Evolutionary conservation across 192 early-diverging fungal species (phyloP), one percentile per base, ranked within the genome.

Genomic region (Coemansia sp.): DNA sequence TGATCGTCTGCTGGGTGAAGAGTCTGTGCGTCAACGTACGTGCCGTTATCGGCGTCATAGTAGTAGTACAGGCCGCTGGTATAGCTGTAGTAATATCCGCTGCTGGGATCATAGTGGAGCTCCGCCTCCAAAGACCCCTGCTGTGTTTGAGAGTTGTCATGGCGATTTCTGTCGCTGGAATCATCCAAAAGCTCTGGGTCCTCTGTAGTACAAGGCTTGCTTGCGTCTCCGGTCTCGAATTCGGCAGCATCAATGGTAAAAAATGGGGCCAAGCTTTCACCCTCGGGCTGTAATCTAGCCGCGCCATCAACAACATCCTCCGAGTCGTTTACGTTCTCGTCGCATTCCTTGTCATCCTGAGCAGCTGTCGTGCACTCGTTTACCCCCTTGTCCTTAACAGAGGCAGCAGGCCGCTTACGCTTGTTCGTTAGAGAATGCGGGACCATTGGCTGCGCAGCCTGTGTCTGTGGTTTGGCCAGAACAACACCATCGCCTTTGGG

Each of bases 1-100:
- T 5, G 54, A 54, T 63, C 52, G 34, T 34, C 64, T 7, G 15
- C 29, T 13, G 36, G 22, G 14, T 55, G 59, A 7, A 60, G 47
- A 15, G 30, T 18, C 9, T 36, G 31, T 1, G 73, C 55, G 25
- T 77, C 66, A 35, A 77, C 32, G 46, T 69, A 69, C 19, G 30
- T 48, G n/a, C 46, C 39, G n/a, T 22, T 62, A 1, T 43, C 36
- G 17, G 53, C 18, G 27, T 77, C 73, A 27, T 65, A 77, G 38
- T 59, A 59, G 27, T 69, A 69, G 11, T 65, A 77, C 1, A n/a
- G 22, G 1, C 63, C 66, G 15, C 51, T 69, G 19, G 23, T 32
- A 15, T 49, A 36, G 43, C 61, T 67, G 42, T 69, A 77, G 32
- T 77, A 77, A 22, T 77, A 77, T 11, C 73, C 73, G 40, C 62